These are phyloP conservation scores for Austroboletus eburneus DNA, from an alignment of 768 basidiomycete species.

Conservation along the genomic window DNA sequence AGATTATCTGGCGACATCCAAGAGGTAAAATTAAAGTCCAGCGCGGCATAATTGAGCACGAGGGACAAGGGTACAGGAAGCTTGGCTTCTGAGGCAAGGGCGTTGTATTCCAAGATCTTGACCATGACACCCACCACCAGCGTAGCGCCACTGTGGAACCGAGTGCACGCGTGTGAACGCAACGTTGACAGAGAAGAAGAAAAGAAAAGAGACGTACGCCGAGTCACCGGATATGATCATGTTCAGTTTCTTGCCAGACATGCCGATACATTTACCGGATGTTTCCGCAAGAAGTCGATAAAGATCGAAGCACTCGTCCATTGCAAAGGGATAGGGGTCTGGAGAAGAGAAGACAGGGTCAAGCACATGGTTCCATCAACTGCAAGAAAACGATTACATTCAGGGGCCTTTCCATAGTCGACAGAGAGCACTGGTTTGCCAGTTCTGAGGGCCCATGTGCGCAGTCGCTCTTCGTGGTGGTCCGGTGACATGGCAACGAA, in stretches of 20 bases:
- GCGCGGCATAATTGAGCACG: constrained; percentile 84
- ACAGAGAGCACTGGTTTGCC: constrained; percentile 78
- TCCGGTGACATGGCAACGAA: constrained; percentile 96
- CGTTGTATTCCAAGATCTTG: constrained; percentile 71
- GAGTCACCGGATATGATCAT: constrained; percentile 89
- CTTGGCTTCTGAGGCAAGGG: constrained; percentile 30
- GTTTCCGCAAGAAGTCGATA: constrained; percentile 81
- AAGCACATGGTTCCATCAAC: neutral
- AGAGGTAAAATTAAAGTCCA: constrained; percentile 97
- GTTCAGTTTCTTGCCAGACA: constrained; percentile 77
- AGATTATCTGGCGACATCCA: constrained; percentile 91
- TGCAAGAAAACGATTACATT: constrained; percentile 54
- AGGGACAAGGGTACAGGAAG: constrained; percentile 77
- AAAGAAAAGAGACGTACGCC: constrained; percentile 63
- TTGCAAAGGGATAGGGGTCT: constrained; percentile 97
- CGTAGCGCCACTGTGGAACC: constrained; percentile 69
- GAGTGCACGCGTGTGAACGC: constrained; percentile 11
- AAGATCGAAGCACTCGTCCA: constrained; percentile 91
- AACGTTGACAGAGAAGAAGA: constrained; percentile 1
- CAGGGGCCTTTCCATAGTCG: constrained; percentile 95
- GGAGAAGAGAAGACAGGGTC: neutral
- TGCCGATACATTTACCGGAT: constrained; percentile 76
- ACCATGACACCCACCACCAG: constrained; percentile 81
- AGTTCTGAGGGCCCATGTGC: constrained; percentile 79
- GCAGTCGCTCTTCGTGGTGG: constrained; percentile 92